Base-by-base conservation (phyloP, 2,329 filamentous ascomycete species). In the Hawksworthiomyces lignivorus region DNA sequence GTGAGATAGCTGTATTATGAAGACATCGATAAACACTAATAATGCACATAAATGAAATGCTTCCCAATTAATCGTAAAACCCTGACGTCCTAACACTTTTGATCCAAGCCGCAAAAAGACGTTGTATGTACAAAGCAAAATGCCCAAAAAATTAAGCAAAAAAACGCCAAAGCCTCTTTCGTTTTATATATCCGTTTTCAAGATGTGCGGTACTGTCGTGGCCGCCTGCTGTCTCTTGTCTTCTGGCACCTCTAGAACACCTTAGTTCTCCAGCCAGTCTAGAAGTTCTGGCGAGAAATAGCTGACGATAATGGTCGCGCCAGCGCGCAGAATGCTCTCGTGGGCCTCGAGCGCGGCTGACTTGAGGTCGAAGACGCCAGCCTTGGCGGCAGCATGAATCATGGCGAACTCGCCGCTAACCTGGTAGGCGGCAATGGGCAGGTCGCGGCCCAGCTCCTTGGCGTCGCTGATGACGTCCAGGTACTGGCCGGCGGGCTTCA, bases 381-480 rank as follows among this genome's bases (percentile, higher is more conserved):
- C 90, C 62, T 95, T 94, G 36, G 92, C 92, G 17, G 77, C 92
- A 0, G 92, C 92, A 57, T 96, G 87, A 39, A 98, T 92, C 92
- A 97, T 97, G 50, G 92, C 89, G 59, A 83, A 98, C 68, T 98
- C 92, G 52, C 92, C 92, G 55, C 85, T 92, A 45, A 98, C 92
- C 62, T 98, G 92, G 62, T 98, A 98, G 18, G 92, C 90, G 2
- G 92, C 90, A 27, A 98, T 75, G 3, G 92, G 92, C 62, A 97
- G 73, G 61, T 97, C 88, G 59, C 82, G 84, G 45, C 87, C 90
- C 41, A 97, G 75, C 41, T 96, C 88, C 70, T 95, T 97, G 40
- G 92, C 92, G 58, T 98, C 92, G 52, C 86, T 87, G 62, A 98
- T 97, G 55, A 98, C 95, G 64, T 98, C 92, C 34, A 98, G 75